These are phyloP conservation scores for Xylaria intraflava DNA, from an alignment of 495 filamentous ascomycete species.

Conservation along the genomic window DNA sequence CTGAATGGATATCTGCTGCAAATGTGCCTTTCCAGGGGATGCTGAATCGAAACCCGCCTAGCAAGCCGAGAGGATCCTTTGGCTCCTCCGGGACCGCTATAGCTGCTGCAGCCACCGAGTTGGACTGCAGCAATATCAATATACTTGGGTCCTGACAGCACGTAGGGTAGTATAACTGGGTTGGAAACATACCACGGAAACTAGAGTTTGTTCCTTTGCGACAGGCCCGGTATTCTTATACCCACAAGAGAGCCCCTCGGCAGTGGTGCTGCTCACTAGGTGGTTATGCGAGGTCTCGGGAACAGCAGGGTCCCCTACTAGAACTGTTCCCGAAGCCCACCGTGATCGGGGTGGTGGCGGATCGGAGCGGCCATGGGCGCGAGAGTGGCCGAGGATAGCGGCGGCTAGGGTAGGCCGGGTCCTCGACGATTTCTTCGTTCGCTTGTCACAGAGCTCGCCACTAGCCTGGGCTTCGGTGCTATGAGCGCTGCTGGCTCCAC, in stretches of 20 bases:
- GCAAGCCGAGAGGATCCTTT: not conserved
- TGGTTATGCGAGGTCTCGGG: slow-evolving; percentile 39
- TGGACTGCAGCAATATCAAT: slow-evolving; percentile 3
- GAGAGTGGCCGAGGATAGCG: slow-evolving; percentile 8
- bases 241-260: not conserved
- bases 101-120: slow-evolving; percentile 3
- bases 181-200: slow-evolving; percentile 3
- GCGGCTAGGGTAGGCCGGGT: slow-evolving; percentile 8
- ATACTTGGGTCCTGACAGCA: not conserved
- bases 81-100: not conserved
- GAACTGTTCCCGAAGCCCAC: slow-evolving; percentile 21
- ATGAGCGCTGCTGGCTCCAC: slow-evolving; percentile 14
- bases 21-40: slow-evolving; percentile 7
- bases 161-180: not conserved
- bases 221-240: not conserved
- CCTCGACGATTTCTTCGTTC: slow-evolving; percentile 2
- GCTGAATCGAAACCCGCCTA: slow-evolving; percentile 5
- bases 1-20: not conserved
- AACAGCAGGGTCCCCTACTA: slow-evolving; percentile 42
- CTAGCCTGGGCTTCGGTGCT: slow-evolving; percentile 19
- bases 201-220: slow-evolving; percentile 4
- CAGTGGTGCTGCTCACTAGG: slow-evolving; percentile 19
- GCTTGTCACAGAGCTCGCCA: slow-evolving; percentile 9
- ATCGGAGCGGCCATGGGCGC: not conserved
- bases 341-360: slow-evolving; percentile 16